These are phyloP conservation scores for Farysia itapuensis DNA, from an alignment of 1,284 basidiomycete genomes.

Conservation along the genomic window DNA sequence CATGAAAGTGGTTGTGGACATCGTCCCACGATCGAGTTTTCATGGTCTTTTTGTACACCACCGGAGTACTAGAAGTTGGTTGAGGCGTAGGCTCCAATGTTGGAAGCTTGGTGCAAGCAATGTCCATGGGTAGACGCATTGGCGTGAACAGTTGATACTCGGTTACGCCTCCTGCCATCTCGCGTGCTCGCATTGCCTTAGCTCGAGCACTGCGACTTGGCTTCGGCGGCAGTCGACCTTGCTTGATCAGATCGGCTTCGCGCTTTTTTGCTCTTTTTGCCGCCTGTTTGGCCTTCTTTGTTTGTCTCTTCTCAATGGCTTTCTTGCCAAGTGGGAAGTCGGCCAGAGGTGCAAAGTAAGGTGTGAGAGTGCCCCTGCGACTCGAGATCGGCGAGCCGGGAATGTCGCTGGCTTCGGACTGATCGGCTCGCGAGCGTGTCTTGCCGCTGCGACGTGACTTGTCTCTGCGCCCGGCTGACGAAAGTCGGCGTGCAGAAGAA, in stretches of 20 bases:
- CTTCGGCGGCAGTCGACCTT: constrained; percentile 36
- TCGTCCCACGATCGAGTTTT: constrained; percentile 31
- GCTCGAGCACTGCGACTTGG: constrained; percentile 52
- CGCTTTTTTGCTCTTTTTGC: constrained; percentile 34
- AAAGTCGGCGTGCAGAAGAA: constrained; percentile 25
- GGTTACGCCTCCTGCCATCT: constrained; percentile 55
- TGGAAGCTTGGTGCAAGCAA: constrained; percentile 13
- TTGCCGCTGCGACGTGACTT: constrained; percentile 15
- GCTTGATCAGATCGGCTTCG: constrained; percentile 30
- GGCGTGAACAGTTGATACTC: constrained; percentile 56
- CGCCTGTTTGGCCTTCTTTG: constrained; percentile 25
- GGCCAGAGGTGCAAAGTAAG: constrained; percentile 32
- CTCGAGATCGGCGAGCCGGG: constrained; percentile 22
- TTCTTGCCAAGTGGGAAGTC: constrained; percentile 31
- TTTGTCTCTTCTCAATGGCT: constrained; percentile 16
- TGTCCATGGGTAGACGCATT: constrained; percentile 38
- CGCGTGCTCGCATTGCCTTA: constrained; percentile 49
- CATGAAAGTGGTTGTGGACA: constrained; percentile 44
- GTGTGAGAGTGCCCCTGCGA: constrained; percentile 25
- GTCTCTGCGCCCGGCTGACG: constrained; percentile 7
- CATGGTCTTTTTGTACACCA: constrained; percentile 25
- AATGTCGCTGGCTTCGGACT: constrained; percentile 24
- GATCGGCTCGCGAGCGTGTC: constrained; percentile 17
- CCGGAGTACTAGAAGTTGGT: constrained; percentile 8
- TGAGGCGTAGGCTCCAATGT: constrained; percentile 19